A percentile compares a stretch with the other conserved stretches of the same genome.
These are phyloP conservation scores for Rhizoctonia solani DNA, from an alignment of 1,284 basidiomycete genomes.

Conservation along the genomic window DNA sequence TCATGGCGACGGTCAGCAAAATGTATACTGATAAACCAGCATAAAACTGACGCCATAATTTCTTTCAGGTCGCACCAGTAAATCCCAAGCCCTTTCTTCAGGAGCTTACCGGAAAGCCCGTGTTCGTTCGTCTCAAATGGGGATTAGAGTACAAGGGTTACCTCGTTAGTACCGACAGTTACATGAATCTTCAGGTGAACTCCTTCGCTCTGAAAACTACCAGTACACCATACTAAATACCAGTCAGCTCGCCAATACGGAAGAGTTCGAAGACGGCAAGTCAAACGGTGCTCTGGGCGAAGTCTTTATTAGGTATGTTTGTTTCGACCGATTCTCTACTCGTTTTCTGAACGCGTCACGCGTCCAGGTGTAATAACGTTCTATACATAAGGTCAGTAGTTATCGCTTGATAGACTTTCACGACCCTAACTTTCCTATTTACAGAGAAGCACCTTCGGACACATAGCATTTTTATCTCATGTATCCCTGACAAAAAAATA, in stretches of 20 bases:
- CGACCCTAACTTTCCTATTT: not conserved
- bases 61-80: constrained; percentile 80
- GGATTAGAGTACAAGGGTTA: constrained; percentile 99
- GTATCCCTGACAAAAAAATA: constrained; percentile 21
- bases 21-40: not conserved
- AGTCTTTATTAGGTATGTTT: constrained; percentile 89
- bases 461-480: constrained; percentile 13
- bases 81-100: constrained; percentile 99
- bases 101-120: constrained; percentile 96
- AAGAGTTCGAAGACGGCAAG: constrained; percentile 96
- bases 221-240: no score
- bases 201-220: not conserved
- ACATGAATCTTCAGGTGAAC: constrained; percentile 97
- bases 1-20: constrained; percentile 26
- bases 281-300: constrained; percentile 96
- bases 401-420: not conserved
- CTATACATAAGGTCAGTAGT: constrained; percentile 70
- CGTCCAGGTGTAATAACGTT: constrained; percentile 84
- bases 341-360: constrained; percentile 2
- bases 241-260: constrained; percentile 98
- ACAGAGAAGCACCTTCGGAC: constrained; percentile 39
- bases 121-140: constrained; percentile 97
- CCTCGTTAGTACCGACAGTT: constrained; percentile 96
- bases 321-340: not conserved
- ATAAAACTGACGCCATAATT: not conserved